Evolutionary conservation across 805 yeast species (phyloP).

Genomic region (Wickerhamomyces xylosicus): DNA sequence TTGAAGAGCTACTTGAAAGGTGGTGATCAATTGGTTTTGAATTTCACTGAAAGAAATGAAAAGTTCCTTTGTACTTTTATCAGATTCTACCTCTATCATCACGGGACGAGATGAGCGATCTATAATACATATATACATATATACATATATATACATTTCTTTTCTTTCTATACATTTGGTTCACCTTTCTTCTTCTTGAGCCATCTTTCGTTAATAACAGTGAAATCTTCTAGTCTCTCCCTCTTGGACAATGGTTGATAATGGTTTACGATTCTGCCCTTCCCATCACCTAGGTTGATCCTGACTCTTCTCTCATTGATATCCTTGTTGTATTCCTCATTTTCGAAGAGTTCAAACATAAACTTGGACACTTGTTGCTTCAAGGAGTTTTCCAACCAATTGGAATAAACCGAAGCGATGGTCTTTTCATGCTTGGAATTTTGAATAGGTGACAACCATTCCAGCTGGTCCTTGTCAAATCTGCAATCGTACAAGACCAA

Average conservation of each 20-base stretch:
- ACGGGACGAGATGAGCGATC: background rate
- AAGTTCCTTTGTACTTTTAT: constrained; percentile 6
- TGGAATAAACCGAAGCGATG: constrained; percentile 33
- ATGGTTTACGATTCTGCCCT: constrained; percentile 43
- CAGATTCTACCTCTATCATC: constrained; percentile 4
- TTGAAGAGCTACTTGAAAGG: background rate
- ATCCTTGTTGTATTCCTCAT: constrained; percentile 7
- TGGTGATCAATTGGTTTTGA: background rate
- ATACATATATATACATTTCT: background rate
- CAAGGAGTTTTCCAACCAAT: constrained; percentile 45
- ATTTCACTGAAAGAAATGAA: background rate
- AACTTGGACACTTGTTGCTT: constrained; percentile 39
- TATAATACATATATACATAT: background rate
- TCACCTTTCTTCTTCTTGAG: constrained; percentile 24
- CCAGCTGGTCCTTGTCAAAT: constrained; percentile 48
- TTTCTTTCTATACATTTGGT: background rate
- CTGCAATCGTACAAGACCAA: constrained; percentile 79
- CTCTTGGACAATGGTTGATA: constrained; percentile 53
- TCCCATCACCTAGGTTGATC: constrained; percentile 71
- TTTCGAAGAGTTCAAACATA: constrained; percentile 13
- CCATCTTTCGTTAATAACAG: constrained; percentile 58
- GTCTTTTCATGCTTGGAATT: constrained; percentile 32
- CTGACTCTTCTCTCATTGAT: constrained; percentile 9
- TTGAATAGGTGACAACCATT: constrained; percentile 37
- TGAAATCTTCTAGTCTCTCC: constrained; percentile 52